These are phyloP conservation scores for Daldinia caldariorum DNA, from an alignment of 495 filamentous ascomycete genomes.

Conservation along the genomic window DNA sequence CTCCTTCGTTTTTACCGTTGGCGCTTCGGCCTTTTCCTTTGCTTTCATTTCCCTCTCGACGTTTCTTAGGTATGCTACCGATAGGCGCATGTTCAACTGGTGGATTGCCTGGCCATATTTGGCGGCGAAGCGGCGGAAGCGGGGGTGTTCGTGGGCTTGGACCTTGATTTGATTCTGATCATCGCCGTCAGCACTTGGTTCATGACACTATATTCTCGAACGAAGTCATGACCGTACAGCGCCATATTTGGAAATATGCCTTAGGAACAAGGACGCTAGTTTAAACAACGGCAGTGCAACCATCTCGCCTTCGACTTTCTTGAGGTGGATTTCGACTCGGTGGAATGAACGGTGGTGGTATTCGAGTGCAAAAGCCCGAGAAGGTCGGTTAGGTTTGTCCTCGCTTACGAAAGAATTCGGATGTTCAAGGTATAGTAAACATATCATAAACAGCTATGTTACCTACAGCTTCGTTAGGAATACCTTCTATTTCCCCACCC, in stretches of 20 bases:
- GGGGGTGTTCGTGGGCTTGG: conserved; percentile 93
- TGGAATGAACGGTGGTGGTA: conserved; percentile 11
- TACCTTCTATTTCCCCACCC: conserved; percentile 1
- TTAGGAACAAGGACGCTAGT: conserved; percentile 59
- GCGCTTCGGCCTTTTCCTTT: conserved; percentile 72
- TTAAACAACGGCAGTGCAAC: conserved; percentile 62
- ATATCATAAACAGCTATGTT: conserved; percentile 12
- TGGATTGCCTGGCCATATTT: conserved; percentile 79
- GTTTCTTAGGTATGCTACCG: conserved; percentile 86
- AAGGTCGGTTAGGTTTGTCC: conserved; percentile 1
- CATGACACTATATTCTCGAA: not conserved
- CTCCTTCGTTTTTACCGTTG: conserved; percentile 83
- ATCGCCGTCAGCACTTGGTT: conserved; percentile 27
- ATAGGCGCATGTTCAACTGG: conserved; percentile 91
- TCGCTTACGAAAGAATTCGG: not conserved
- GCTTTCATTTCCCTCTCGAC: conserved; percentile 66
- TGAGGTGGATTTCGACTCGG: conserved; percentile 8
- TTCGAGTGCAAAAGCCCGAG: not conserved
- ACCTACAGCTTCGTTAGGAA: not conserved
- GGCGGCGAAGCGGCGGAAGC: conserved; percentile 82
- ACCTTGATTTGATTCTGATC: conserved; percentile 88
- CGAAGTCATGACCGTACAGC: conserved; percentile 54
- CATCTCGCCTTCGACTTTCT: conserved; percentile 50
- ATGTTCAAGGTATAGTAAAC: conserved; percentile 8
- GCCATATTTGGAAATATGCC: conserved; percentile 69